Evolutionary conservation across 2,329 filamentous ascomycete genomes (phyloP), one percentile per base, ranked within the genome.

Genomic region (Stagonosporopsis rhizophila): DNA sequence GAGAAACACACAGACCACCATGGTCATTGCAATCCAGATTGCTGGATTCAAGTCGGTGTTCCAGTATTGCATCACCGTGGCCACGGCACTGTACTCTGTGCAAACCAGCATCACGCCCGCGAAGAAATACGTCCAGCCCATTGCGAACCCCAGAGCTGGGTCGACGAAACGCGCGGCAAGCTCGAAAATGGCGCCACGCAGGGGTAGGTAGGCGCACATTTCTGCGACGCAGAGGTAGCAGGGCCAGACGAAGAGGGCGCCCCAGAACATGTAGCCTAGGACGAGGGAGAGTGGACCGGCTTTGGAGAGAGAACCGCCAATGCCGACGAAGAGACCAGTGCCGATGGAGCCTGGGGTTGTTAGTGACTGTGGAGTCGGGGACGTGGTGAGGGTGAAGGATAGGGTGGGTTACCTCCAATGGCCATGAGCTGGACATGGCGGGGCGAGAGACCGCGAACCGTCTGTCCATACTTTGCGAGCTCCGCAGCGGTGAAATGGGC

Each of bases 161-260:
- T 93, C 89, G 64, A 87, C 89, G 77, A 91, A 93, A 44, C 90
- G 83, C 55, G 85, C 82, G 7, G 90, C 89, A 69, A 92, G 92
- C 68, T 88, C 89, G 58, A 89, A 89, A 76, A 94, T 93, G 60
- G 89, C 89, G 66, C 88, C 85, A 46, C 86, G 84, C 64, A 92
- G 81, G 40, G 90, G 90, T 20, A 94, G 73, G 88, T 89, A 93
- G 40, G 89, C 84, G 8, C 89, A 89, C 89, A 94, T 93, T 76
- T 92, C 90, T 56, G 89, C 90, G 3, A 93, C 87, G 58, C 86
- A 86, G 87, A 93, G 91, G 66, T 71, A 70, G 51, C 68, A 62
- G 12, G 61, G 67, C 41, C 52, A 70, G 14, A 70, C 63, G 39
- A 64, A 65, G 20, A 66, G 44, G 0, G 55, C 47, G 9, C 59